Evolutionary conservation across 192 early-diverging fungal genomes (phyloP), one percentile per base, ranked within the genome.

Genomic region (Bifiguratus adelaidae): DNA sequence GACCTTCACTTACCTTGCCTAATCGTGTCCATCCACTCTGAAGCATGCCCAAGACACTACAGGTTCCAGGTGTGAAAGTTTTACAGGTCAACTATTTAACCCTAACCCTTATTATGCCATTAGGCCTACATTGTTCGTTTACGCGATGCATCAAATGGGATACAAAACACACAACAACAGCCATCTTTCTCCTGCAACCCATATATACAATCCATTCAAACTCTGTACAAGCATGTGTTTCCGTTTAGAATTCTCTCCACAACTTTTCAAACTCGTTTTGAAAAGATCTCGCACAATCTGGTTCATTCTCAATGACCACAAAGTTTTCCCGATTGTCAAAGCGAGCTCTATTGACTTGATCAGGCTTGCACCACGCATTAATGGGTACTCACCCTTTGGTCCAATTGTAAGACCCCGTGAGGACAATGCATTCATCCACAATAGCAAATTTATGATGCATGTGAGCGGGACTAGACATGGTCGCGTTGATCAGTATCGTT

Each of bases 371-470:
- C 32, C 9, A 33, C 8, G 8, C 32, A n/a, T 33, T n/a, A 33
- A 8, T 33, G 32, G 8, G 32, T 8, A 33, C 32, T 33, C n/a
- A 33, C 32, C 32, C 65, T 22, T 67, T 67, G 16, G 66, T 68
- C 66, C 66, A 68, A 48, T 68, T 68, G 52, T 59, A 68, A 4
- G 78, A 81, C 1, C 78, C 78, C 18, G 62, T 54, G 56, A 72
- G 67, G 13, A 78, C 68, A 16, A 68, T 50, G 18, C 54, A 47
- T 26, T 54, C 55, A 53, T 78, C 76, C 25, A 81, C 58, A 13
- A 81, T 48, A 1, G 68, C 75, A 58, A 81, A 81, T 60, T 81
- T 81, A 33, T 76, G 64, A 44, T 81, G 78, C 78, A 81, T 81
- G 24, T 41, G 53, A 7, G 62, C 47, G 11, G 41, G 26, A 38